These are phyloP conservation scores for Cercospora zeina DNA, from an alignment of 2,329 filamentous ascomycete species.

Conservation along the genomic window DNA sequence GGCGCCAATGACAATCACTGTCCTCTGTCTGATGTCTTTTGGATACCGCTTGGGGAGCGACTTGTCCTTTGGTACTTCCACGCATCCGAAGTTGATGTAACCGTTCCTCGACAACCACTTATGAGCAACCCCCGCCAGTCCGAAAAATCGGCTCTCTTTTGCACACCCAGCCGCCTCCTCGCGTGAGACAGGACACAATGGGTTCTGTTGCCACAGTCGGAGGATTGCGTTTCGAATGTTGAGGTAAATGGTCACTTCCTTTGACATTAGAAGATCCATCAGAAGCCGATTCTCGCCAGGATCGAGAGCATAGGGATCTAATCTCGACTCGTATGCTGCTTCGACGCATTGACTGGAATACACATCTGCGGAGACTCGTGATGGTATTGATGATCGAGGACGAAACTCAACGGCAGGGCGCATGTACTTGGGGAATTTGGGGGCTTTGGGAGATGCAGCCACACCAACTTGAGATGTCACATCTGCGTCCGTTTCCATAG, in stretches of 20 bases:
- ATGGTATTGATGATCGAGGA: conserved; percentile 71
- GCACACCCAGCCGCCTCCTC: conserved; percentile 90
- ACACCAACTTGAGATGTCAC: conserved; percentile 11
- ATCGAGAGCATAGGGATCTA: conserved; percentile 88
- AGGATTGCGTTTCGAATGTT: conserved; percentile 96
- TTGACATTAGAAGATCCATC: conserved; percentile 76
- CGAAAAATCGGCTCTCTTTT: conserved; percentile 83
- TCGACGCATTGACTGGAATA: conserved; percentile 91
- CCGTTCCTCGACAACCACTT: conserved; percentile 89
- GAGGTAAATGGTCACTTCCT: conserved; percentile 90
- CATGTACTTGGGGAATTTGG: conserved; percentile 32
- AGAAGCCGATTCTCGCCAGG: conserved; percentile 79
- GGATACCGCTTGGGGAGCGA: conserved; percentile 37
- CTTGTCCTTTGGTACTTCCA: conserved; percentile 60
- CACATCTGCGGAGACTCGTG: conserved; percentile 67
- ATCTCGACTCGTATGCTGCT: conserved; percentile 82
- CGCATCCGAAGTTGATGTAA: conserved; percentile 95
- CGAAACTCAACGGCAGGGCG: conserved; percentile 33
- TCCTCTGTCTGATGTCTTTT: conserved; percentile 60
- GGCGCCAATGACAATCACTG: conserved; percentile 82
- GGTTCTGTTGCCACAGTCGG: conserved; percentile 83
- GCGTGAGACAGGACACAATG: conserved; percentile 74
- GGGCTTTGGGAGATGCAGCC: conserved; percentile 24
- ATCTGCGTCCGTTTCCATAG: conserved; percentile 25
- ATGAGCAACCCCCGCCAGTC: conserved; percentile 82